Evolutionary conservation across 352 stramenopile genomes (phyloP).

Genomic region (Globisporangium lucens): DNA sequence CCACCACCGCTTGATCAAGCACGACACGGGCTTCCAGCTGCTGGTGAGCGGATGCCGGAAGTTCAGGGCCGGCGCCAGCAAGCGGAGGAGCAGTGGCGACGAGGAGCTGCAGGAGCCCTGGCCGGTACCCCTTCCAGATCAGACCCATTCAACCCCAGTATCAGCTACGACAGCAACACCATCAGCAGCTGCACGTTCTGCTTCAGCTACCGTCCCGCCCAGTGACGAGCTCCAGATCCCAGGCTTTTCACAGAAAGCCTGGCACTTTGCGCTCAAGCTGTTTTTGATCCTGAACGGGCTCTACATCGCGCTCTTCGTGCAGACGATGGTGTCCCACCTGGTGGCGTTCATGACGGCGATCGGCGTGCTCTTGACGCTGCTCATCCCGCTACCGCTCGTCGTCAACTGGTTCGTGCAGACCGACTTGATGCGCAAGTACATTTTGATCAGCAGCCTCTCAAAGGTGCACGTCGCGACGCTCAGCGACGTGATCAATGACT

Average conservation of each 20-base stretch:
- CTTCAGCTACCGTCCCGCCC: neutral
- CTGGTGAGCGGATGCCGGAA: slow-evolving; percentile 2
- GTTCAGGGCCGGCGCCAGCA: neutral
- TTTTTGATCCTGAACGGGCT: slow-evolving; percentile 68
- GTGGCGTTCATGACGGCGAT: slow-evolving; percentile 21
- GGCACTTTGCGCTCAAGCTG: slow-evolving; percentile 55
- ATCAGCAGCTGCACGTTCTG: too few relatives aligned
- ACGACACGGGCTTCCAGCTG: slow-evolving; percentile 26
- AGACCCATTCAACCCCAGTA: neutral
- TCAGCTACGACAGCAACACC: neutral
- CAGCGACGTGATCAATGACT: slow-evolving; percentile 51
- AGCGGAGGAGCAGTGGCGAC: neutral
- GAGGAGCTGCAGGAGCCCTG: neutral
- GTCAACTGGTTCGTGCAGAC: slow-evolving; percentile 60
- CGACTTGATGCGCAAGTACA: slow-evolving; percentile 56
- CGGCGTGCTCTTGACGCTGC: slow-evolving; percentile 20
- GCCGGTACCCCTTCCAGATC: neutral
- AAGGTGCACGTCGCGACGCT: slow-evolving; percentile 51
- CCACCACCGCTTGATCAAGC: slow-evolving; percentile 6
- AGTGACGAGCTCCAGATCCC: slow-evolving; percentile 15
- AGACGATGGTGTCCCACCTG: slow-evolving; percentile 57
- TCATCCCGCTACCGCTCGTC: slow-evolving; percentile 40
- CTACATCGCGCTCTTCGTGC: slow-evolving; percentile 53
- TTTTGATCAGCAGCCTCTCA: slow-evolving; percentile 50
- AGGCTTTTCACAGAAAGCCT: slow-evolving; percentile 53